These are phyloP conservation scores for Fusarium nodosum DNA, from an alignment of 2,329 filamentous ascomycete species.

Conservation along the genomic window DNA sequence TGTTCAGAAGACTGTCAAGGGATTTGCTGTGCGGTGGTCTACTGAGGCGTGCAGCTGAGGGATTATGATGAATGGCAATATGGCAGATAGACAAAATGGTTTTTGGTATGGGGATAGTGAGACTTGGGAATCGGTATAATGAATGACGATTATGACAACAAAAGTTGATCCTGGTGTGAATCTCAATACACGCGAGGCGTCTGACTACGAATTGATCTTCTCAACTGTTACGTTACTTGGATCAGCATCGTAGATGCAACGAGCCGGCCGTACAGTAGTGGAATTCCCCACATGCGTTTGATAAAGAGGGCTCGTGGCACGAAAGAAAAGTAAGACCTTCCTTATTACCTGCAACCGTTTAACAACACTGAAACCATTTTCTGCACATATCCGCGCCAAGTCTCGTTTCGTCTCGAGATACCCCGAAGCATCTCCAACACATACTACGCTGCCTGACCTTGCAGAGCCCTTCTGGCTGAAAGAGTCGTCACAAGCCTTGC, in stretches of 20 bases:
- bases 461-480: conserved; percentile 34
- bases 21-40: conserved; percentile 79
- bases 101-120: background rate
- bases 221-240: conserved; percentile 46
- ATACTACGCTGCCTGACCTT: conserved; percentile 12
- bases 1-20: conserved; percentile 84
- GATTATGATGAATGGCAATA: background rate
- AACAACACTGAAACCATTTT: conserved; percentile 14
- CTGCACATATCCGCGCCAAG: conserved; percentile 22
- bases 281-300: conserved; percentile 43
- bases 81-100: conserved; percentile 19
- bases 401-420: conserved; percentile 31
- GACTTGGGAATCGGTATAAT: conserved; percentile 21
- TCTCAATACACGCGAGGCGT: conserved; percentile 10
- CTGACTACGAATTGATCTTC: conserved; percentile 19
- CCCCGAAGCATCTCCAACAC: conserved; percentile 24
- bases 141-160: conserved; percentile 39
- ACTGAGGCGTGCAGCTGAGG: conserved; percentile 49
- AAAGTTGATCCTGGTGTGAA: conserved; percentile 10
- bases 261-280: conserved; percentile 18
- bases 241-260: conserved; percentile 32
- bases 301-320: conserved; percentile 31
- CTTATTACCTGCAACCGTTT: conserved; percentile 7
- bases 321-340: conserved; percentile 10
- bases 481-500: conserved; percentile 20